These are phyloP conservation scores for Thelonectria rubi DNA, from an alignment of 2,329 filamentous ascomycete genomes.

Conservation along the genomic window DNA sequence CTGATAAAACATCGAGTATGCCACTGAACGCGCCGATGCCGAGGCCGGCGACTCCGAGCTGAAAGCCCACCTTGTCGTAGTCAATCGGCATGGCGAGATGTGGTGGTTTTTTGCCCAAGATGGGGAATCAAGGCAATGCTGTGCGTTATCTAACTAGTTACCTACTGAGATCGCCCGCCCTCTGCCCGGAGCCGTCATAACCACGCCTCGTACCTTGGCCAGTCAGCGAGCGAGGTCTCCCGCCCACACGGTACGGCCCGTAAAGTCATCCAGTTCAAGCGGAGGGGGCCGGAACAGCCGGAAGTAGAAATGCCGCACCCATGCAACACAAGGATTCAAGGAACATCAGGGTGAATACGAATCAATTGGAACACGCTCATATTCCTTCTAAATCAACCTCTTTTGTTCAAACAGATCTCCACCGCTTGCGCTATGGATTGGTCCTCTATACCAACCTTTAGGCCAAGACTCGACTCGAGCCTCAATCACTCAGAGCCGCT, in stretches of 20 bases:
- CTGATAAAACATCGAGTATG: neutral
- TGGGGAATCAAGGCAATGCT: neutral
- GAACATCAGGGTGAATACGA: too few relatives aligned
- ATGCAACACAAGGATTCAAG: too few relatives aligned
- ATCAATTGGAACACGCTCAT: neutral
- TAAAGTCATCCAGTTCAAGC: too few relatives aligned
- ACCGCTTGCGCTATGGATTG: neutral
- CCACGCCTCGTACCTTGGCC: neutral
- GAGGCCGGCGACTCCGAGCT: neutral
- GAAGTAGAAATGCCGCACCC: too few relatives aligned
- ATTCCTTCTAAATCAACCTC: neutral
- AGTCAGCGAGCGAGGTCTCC: neutral
- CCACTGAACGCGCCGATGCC: neutral
- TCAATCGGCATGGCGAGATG: neutral
- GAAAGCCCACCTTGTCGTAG: neutral
- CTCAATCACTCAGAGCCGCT: neutral
- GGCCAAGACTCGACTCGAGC: neutral
- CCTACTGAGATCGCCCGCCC: too few relatives aligned
- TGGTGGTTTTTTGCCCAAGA: neutral
- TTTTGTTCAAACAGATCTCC: neutral
- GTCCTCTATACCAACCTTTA: neutral
- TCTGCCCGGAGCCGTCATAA: too few relatives aligned
- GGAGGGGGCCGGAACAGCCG: too few relatives aligned
- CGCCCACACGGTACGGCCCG: too few relatives aligned
- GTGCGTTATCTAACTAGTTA: too few relatives aligned